A percentile compares a stretch with the other conserved stretches of the same genome.
Evolutionary conservation across 164 flowering plant species (phyloP).

Genomic region (Akebia trifoliata): DNA sequence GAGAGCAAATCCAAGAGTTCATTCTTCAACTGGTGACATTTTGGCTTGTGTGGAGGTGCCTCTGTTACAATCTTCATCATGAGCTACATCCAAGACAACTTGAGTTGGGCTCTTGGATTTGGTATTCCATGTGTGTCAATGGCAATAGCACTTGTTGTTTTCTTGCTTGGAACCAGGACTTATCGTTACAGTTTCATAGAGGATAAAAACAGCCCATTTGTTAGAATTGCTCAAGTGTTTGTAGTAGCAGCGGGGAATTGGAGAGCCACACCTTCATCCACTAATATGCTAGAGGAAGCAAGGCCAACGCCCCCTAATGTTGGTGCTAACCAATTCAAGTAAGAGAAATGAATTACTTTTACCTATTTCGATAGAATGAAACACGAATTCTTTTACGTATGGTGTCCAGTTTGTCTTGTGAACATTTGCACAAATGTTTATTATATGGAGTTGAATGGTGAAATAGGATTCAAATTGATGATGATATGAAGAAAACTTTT

Average conservation of each 20-base stretch:
- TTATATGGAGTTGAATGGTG: too few relatives aligned
- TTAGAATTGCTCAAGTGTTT: conserved; percentile 44
- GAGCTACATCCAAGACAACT: conserved; percentile 48
- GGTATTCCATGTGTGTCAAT: conserved; percentile 48
- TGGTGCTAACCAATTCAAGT: conserved; percentile 10
- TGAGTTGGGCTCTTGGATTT: conserved; percentile 58
- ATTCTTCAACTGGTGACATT: conserved; percentile 70
- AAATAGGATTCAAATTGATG: too few relatives aligned
- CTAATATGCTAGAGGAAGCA: conserved; percentile 4
- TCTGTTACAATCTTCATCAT: conserved; percentile 20
- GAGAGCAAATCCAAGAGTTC: conserved; percentile 49
- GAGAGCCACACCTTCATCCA: conserved; percentile 9
- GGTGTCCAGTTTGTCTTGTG: too few relatives aligned
- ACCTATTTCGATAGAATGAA: too few relatives aligned
- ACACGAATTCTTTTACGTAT: too few relatives aligned
- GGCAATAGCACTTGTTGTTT: conserved; percentile 40
- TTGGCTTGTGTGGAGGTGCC: conserved; percentile 32
- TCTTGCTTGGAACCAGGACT: conserved; percentile 45
- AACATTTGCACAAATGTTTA: too few relatives aligned
- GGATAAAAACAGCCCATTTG: conserved; percentile 34
- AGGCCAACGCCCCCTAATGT: background rate
- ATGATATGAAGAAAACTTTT: too few relatives aligned
- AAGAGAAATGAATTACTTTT: background rate
- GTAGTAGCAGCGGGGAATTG: conserved; percentile 36
- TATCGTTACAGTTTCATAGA: conserved; percentile 29